Percentiles rank a stretch among this genome's conserved stretches.
Conservation (phyloP, 2,329 filamentous ascomycete genomes). For the Microsporum ferrugineum region DNA sequence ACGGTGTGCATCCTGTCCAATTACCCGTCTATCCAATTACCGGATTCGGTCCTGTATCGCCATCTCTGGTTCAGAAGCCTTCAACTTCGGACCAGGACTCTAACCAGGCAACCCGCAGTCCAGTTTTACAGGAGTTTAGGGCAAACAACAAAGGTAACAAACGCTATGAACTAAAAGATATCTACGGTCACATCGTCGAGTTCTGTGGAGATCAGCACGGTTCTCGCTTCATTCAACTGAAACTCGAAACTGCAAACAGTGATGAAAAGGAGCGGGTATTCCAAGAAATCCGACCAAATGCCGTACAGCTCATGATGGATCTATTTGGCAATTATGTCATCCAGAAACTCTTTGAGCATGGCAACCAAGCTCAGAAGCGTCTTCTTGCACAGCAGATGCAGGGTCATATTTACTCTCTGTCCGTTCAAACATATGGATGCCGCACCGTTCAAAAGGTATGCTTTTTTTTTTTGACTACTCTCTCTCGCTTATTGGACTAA, state of each 20-base stretch:
- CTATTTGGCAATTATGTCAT: slow-evolving; percentile 98
- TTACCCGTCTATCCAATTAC: background rate
- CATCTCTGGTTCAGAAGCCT: slow-evolving; percentile 29
- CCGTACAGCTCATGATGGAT: slow-evolving; percentile 83
- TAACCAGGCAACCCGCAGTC: slow-evolving; percentile 54
- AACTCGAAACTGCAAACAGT: slow-evolving; percentile 82
- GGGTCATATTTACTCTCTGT: slow-evolving; percentile 67
- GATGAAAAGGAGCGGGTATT: slow-evolving; percentile 92
- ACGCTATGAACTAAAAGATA: slow-evolving; percentile 70
- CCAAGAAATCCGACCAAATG: slow-evolving; percentile 71
- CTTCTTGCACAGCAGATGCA: slow-evolving; percentile 77
- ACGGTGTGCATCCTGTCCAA: slow-evolving; percentile 17
- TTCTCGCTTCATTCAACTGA: slow-evolving; percentile 89
- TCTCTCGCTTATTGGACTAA: background rate
- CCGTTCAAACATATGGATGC: slow-evolving; percentile 83
- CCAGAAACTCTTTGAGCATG: slow-evolving; percentile 94
- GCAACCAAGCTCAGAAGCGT: slow-evolving; percentile 86
- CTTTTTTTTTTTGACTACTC: slow-evolving; percentile 10
- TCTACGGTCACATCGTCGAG: slow-evolving; percentile 77
- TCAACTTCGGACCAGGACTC: slow-evolving; percentile 47
- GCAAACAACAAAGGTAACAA: slow-evolving; percentile 58
- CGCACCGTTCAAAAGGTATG: slow-evolving; percentile 84
- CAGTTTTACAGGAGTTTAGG: slow-evolving; percentile 68
- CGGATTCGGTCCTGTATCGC: slow-evolving; percentile 16
- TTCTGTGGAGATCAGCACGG: slow-evolving; percentile 94